Base-by-base conservation (phyloP, 2,329 filamentous ascomycete genomes). In the Cercospora zeae-maydis region DNA sequence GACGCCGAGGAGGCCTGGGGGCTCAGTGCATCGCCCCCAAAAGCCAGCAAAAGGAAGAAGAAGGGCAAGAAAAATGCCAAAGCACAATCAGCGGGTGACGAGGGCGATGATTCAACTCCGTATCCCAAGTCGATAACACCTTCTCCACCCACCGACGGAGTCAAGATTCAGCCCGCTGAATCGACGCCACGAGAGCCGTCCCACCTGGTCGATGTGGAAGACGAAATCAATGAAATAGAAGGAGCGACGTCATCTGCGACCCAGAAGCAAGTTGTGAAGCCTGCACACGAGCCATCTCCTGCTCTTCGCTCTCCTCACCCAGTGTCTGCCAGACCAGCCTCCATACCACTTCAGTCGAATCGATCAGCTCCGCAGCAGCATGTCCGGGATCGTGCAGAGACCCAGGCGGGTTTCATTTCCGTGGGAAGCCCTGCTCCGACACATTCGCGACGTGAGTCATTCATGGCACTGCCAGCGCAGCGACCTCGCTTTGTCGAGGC, bases 101-200 rank as follows among this genome's bases (percentile, higher is more conserved):
- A 55, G 21, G 61, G 61, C 31, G 66, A 67, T 14, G 69, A 72
- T 36, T 70, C 67, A 34, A 68, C 67, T 31, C 59, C 67, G 5
- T 70, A 68, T 55, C 65, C 70, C 33, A 68, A 69, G 39, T 69
- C 69, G 47, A 67, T 73, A 62, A 72, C 69, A 21, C 68, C 71
- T 1, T 69, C 68, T 49, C 72, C 72, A 51, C 70, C 61, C 13
- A 65, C 59, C 36, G 58, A 65, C 63, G 69, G 65, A 52, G 65
- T 68, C n/a, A 67, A 36, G 19, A 19, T 45, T n/a, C 54, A 42
- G 4, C 13, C 54, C 45, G 54, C 34, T n/a, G 34, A 16, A 9
- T n/a, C 31, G 10, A 37, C 62, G 60, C 59, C 66, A 54, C 59
- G 62, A 37, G 39, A 63, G 58, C 54, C 55, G 27, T 42, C 63